Base-by-base conservation (phyloP, 2,329 filamentous ascomycete genomes). In the Zymoseptoria crescenta region DNA sequence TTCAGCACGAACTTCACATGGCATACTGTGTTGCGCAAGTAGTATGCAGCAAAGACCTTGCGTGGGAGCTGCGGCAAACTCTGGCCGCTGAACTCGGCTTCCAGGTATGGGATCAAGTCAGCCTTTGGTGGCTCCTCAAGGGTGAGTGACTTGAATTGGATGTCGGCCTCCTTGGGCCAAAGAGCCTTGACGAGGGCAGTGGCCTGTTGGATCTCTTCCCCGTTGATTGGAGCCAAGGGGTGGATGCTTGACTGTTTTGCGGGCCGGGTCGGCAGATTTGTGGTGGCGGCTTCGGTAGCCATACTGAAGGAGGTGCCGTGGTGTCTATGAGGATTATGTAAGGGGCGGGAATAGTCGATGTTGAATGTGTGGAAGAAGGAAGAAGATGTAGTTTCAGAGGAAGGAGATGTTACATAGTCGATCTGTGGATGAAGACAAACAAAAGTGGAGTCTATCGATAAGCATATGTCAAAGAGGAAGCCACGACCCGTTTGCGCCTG, bases 131-230 rank as follows among this genome's bases (percentile, higher is more conserved):
- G 72, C 59, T 74, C 72, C 48, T 71, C 64, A 5, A 74, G 64
- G 4, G 68, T 88, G 55, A 90, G 81, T 65, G 81, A 82, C 74
- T 89, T 89, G 78, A 84, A 85, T 55, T 85, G 81, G 50, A 86
- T 69, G 29, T 81, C 76, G 2, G 79, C 81, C 24, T 77, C 76
- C 10, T 74, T 72, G 0, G 83, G 84, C 81, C 84, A 87, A 57
- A 78, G 74, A 52, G 72, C 70, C 59, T 74, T 78, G 62, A 87
- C 74, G 30, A 85, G 72, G 1, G 71, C 65, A 6, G 80, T 75
- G 28, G 79, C 78, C 51, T 77, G 73, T 13, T 74, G 74, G 62
- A 87, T 85, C 70, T 87, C 85, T 21, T 73, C 68, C n/a, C 76
- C 77, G 28, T 77, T 80, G 49, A 87, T 74, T 35, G 84, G 84